Conservation (phyloP, 140 eudicot species). For the Ambrosia hybrid region DNA sequence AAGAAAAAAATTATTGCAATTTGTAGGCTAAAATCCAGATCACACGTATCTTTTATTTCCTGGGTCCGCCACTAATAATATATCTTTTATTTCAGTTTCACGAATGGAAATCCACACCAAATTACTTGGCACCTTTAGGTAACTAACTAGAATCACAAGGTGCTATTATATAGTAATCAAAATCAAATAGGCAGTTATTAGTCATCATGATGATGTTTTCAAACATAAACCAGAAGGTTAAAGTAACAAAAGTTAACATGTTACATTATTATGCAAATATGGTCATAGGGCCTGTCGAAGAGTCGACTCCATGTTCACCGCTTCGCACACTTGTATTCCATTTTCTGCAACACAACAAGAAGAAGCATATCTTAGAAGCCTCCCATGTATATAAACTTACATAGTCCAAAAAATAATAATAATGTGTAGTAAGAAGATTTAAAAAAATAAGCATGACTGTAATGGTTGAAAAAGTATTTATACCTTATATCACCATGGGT, state of each 20-base stretch:
- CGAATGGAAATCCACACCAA: too few relatives aligned
- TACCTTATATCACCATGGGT: constrained; percentile 51
- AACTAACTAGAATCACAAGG: background rate
- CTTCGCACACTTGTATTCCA: constrained; percentile 52
- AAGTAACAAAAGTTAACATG: constrained; percentile 3
- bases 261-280: constrained; percentile 46
- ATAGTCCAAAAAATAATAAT: too few relatives aligned
- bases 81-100: too few relatives aligned
- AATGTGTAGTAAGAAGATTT: too few relatives aligned
- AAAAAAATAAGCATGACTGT: too few relatives aligned
- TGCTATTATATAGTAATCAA: background rate
- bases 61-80: too few relatives aligned
- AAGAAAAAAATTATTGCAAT: too few relatives aligned
- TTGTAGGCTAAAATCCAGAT: too few relatives aligned
- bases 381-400: too few relatives aligned
- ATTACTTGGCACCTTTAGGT: too few relatives aligned
- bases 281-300: constrained; percentile 66
- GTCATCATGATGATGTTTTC: constrained; percentile 20
- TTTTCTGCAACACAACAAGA: constrained; percentile 35
- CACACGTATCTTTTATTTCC: too few relatives aligned
- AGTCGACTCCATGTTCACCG: constrained; percentile 57
- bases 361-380: background rate
- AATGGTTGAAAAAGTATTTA: background rate
- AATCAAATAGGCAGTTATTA: background rate
- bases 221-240: constrained; percentile 11